A percentile compares a stretch with the other conserved stretches of the same genome.
Evolutionary conservation across 352 stramenopile genomes (phyloP).

Genomic region (Albugo candida): DNA sequence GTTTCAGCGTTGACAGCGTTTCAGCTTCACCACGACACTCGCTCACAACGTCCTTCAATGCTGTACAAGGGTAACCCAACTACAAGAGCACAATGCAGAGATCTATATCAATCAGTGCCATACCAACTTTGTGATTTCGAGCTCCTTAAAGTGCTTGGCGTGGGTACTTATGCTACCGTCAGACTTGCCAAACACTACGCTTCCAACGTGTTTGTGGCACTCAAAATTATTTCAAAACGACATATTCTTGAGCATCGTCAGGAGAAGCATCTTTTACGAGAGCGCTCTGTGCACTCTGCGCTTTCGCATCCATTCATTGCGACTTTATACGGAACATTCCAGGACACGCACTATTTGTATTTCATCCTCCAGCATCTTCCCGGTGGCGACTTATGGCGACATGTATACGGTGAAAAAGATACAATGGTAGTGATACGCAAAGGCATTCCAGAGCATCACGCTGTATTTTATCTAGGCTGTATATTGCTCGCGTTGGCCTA

Average conservation of each 20-base stretch:
- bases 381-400: slow-evolving; percentile 57
- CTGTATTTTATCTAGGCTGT: slow-evolving; percentile 81
- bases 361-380: slow-evolving; percentile 61
- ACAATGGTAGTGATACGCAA: slow-evolving; percentile 13
- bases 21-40: too few species aligned
- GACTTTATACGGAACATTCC: slow-evolving; percentile 53
- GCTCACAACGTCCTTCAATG: too few species aligned
- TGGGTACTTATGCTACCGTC: slow-evolving; percentile 54
- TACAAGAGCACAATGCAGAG: too few species aligned
- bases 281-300: slow-evolving; percentile 40
- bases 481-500: slow-evolving; percentile 67
- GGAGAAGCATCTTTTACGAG: slow-evolving; percentile 58
- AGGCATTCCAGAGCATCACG: slow-evolving; percentile 30
- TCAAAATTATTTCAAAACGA: slow-evolving; percentile 59
- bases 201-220: slow-evolving; percentile 26
- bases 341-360: slow-evolving; percentile 68
- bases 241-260: slow-evolving; percentile 49
- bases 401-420: slow-evolving; percentile 37
- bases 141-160: slow-evolving; percentile 43
- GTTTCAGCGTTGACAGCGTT: too few species aligned
- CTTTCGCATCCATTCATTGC: slow-evolving; percentile 53
- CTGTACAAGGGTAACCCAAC: too few species aligned
- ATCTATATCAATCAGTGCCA: too few species aligned
- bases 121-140: slow-evolving; percentile 21
- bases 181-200: slow-evolving; percentile 36